Percentiles rank a stretch among this genome's conserved stretches.
phyloP scores from a whole-genome alignment of 192 early-diverging fungal species.

The Gigaspora rosea region DNA sequence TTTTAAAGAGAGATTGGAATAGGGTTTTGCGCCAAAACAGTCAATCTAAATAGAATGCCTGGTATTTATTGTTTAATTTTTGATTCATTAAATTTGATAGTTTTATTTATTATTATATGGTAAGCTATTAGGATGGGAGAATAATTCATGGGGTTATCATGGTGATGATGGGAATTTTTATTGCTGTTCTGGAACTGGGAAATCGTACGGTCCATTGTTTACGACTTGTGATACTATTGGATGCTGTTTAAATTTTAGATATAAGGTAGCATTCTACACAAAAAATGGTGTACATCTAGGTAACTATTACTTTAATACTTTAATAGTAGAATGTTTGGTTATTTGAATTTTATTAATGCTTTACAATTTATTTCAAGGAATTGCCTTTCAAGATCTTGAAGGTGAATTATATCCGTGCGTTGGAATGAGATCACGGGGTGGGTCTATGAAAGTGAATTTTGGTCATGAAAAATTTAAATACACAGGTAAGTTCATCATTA shows the following conservation, averaged over 20 bases:
- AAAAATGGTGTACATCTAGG: conserved; percentile 87
- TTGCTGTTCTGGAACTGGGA: conserved; percentile 71
- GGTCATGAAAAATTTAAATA: conserved; percentile 69
- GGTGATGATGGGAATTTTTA: conserved; percentile 93
- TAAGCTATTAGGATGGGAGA: background rate
- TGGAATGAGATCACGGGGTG: conserved; percentile 73
- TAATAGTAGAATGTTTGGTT: too few relatives aligned
- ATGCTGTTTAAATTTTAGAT: conserved; percentile 86
- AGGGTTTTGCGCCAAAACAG: background rate
- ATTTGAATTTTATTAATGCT: too few relatives aligned
- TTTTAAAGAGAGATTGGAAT: background rate
- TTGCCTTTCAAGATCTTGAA: conserved; percentile 46
- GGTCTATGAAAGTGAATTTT: conserved; percentile 78
- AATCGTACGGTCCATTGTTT: conserved; percentile 84
- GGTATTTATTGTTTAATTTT: background rate
- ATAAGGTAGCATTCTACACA: conserved; percentile 81
- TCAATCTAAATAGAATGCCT: background rate
- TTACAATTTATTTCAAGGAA: conserved; percentile 18
- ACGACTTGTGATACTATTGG: conserved; percentile 93
- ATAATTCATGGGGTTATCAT: conserved; percentile 92
- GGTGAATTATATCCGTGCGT: conserved; percentile 68
- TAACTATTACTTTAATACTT: conserved; percentile 12
- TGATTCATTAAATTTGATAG: background rate
- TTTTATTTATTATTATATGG: background rate
- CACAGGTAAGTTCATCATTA: conserved; percentile 33